Conservation (phyloP, 805 yeast genomes). For the Hanseniaspora clermontiae region DNA sequence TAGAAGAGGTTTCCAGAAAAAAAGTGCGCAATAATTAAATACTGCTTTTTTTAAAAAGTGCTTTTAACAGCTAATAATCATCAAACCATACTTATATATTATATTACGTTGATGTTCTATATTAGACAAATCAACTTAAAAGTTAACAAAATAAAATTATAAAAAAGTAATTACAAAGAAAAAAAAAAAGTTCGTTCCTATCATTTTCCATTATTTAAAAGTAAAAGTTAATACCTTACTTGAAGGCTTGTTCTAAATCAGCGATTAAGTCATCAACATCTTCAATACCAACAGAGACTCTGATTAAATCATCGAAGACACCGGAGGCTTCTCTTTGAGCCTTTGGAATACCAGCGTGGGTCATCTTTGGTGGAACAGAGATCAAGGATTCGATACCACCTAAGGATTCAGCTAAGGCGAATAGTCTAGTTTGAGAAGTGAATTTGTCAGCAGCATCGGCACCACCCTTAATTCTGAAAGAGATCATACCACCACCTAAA, state of each 20-base stretch:
- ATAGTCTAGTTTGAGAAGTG: constrained; percentile 59
- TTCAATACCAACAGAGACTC: constrained; percentile 81
- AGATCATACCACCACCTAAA: constrained; percentile 85
- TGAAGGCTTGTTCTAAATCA: constrained; percentile 61
- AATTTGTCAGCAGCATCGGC: constrained; percentile 62
- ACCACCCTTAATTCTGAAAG: constrained; percentile 77
- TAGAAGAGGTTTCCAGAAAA: not conserved
- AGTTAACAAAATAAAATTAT: too few species aligned
- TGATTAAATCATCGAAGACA: constrained; percentile 66
- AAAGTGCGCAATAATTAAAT: not conserved
- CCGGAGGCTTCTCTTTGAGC: constrained; percentile 68
- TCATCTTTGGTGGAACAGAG: constrained; percentile 85
- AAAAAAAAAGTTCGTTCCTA: not conserved
- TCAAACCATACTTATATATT: too few species aligned
- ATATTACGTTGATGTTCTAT: too few species aligned
- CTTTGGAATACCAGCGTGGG: constrained; percentile 80
- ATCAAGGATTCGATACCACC: constrained; percentile 81
- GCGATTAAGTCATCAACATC: constrained; percentile 62
- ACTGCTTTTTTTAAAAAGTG: not conserved
- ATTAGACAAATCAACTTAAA: too few species aligned
- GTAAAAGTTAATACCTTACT: constrained; percentile 12
- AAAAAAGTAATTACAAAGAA: not conserved
- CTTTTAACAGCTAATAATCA: too few species aligned
- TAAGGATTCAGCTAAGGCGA: constrained; percentile 78
- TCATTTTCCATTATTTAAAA: not conserved